These are phyloP conservation scores for Cucurbita maxima DNA, from an alignment of 306 rosid genomes.

Conservation along the genomic window DNA sequence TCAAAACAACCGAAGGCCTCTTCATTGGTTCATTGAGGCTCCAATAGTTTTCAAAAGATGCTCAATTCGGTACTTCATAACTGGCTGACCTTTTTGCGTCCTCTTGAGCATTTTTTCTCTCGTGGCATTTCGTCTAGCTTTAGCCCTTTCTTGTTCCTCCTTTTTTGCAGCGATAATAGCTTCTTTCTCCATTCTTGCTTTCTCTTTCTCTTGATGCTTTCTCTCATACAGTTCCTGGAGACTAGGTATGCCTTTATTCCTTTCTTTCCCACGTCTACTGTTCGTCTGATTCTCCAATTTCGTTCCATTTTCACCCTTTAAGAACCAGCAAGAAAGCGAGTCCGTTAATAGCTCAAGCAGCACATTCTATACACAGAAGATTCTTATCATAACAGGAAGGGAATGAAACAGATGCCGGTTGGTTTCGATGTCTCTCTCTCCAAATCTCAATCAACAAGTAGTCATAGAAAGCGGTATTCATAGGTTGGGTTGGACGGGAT, in stretches of 20 bases:
- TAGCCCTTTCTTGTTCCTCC: slow-evolving; percentile 39
- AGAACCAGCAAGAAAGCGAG: background rate
- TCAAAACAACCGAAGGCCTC: background rate
- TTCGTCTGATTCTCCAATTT: slow-evolving; percentile 15
- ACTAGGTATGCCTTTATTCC: slow-evolving; percentile 21
- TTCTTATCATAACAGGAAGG: background rate
- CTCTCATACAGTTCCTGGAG: slow-evolving; percentile 37
- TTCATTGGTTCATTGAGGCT: slow-evolving; percentile 18
- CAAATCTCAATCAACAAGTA: background rate
- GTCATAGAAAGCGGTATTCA: background rate
- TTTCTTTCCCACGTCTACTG: slow-evolving; percentile 16
- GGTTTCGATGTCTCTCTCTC: background rate
- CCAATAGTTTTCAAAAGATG: slow-evolving; percentile 64
- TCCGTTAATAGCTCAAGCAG: background rate
- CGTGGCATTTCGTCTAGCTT: slow-evolving; percentile 39
- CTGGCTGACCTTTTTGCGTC: slow-evolving; percentile 66
- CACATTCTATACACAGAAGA: background rate
- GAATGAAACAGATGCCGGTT: background rate
- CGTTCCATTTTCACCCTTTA: slow-evolving; percentile 31
- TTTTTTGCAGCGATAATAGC: slow-evolving; percentile 30
- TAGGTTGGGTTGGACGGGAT: background rate
- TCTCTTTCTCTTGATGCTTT: slow-evolving; percentile 45
- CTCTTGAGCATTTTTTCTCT: slow-evolving; percentile 58
- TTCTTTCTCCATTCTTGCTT: slow-evolving; percentile 50
- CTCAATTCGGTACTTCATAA: slow-evolving; percentile 70